phyloP scores from a whole-genome alignment of 768 basidiomycete species.

The Chalciporus chontae region DNA sequence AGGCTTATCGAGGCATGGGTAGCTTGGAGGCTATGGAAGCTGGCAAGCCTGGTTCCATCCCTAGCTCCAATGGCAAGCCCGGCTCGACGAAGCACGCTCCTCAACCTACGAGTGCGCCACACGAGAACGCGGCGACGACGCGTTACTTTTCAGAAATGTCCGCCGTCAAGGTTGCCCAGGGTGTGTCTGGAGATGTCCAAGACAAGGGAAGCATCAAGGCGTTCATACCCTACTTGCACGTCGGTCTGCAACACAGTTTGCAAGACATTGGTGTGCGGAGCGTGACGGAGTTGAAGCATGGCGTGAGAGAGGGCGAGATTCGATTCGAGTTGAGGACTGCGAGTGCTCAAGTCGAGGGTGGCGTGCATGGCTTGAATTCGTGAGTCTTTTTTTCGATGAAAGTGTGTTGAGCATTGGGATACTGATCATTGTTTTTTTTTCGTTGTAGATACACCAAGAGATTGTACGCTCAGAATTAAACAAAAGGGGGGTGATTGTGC shows the following conservation, averaged over 20 bases:
- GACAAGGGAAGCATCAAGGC: constrained; percentile 95
- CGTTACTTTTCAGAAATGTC: constrained; percentile 60
- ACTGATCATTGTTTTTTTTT: constrained; percentile 4
- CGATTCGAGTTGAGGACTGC: constrained; percentile 93
- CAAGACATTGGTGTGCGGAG: constrained; percentile 87
- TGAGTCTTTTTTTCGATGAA: constrained; percentile 42
- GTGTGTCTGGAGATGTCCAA: constrained; percentile 94
- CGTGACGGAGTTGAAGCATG: constrained; percentile 62
- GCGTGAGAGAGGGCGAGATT: constrained; percentile 62
- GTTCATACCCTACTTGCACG: constrained; percentile 83
- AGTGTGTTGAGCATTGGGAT: neutral
- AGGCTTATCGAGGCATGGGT: constrained; percentile 99
- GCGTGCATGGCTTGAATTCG: constrained; percentile 94
- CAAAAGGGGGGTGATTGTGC: neutral
- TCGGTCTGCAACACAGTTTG: constrained; percentile 87
- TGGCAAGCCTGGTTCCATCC: constrained; percentile 43
- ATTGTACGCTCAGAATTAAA: constrained; percentile 38
- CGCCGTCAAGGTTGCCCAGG: constrained; percentile 93
- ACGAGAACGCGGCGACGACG: constrained; percentile 93
- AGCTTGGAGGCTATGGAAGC: constrained; percentile 92
- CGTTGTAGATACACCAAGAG: constrained; percentile 53
- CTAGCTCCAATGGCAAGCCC: constrained; percentile 20
- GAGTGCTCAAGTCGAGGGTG: constrained; percentile 93
- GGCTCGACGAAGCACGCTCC: constrained; percentile 44
- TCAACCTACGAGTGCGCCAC: constrained; percentile 43